Evolutionary conservation across 495 filamentous ascomycete species (phyloP).

Genomic region (Aspergillus homomorphus): DNA sequence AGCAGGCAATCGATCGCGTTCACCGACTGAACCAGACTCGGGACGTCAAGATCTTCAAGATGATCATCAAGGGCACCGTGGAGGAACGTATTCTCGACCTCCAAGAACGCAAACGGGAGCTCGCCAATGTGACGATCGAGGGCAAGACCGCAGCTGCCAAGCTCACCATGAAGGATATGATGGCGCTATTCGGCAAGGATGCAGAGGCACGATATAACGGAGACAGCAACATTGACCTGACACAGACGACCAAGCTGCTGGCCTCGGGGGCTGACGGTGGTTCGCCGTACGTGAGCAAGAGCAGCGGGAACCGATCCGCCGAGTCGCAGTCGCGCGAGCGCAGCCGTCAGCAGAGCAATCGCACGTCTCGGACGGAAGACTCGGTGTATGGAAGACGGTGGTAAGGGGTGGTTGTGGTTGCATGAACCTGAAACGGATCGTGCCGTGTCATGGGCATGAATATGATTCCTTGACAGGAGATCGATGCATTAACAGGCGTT

Average conservation of each 20-base stretch:
- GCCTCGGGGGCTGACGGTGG: constrained; percentile 11
- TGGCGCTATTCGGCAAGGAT: constrained; percentile 82
- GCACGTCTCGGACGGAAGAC: constrained; percentile 31
- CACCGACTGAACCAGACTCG: constrained; percentile 93
- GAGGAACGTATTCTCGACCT: constrained; percentile 90
- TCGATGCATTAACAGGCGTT: neutral
- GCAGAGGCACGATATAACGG: constrained; percentile 50
- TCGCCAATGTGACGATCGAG: constrained; percentile 82
- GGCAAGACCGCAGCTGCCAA: constrained; percentile 74
- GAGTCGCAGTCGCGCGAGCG: constrained; percentile 29
- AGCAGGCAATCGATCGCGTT: constrained; percentile 97
- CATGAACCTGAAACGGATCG: neutral
- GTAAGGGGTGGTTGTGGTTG: constrained; percentile 24
- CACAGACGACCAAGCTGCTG: constrained; percentile 28
- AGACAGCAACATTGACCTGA: constrained; percentile 31
- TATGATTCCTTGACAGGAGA: neutral
- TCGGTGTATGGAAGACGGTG: constrained; percentile 47
- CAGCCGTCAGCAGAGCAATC: constrained; percentile 24
- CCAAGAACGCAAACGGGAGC: constrained; percentile 85
- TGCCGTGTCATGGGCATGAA: neutral
- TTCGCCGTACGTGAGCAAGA: constrained; percentile 2
- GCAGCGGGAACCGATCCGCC: neutral
- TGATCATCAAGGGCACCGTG: constrained; percentile 80
- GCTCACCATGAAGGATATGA: constrained; percentile 87
- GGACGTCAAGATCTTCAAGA: constrained; percentile 90